These are phyloP conservation scores for Fistulifera pelliculosa DNA, from an alignment of 108 stramenopile species.

Conservation along the genomic window DNA sequence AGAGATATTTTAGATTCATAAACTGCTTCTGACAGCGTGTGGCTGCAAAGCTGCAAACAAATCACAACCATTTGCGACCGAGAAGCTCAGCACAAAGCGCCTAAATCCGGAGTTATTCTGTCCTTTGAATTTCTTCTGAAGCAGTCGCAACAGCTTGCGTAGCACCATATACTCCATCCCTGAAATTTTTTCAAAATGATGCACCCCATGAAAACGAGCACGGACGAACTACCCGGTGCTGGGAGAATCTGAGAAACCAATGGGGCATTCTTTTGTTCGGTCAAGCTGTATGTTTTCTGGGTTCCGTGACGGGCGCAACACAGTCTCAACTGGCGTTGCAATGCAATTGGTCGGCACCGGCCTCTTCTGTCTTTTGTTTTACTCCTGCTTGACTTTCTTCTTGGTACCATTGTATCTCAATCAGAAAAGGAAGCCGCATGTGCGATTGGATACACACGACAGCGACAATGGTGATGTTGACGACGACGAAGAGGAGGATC, in stretches of 20 bases:
- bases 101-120: no score
- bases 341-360: slow-evolving; percentile 31
- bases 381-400: slow-evolving; percentile 34
- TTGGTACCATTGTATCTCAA: slow-evolving; percentile 19
- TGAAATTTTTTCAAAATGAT: no score
- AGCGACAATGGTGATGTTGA: slow-evolving; percentile 13
- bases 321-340: slow-evolving; percentile 45
- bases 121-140: no score
- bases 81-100: no score
- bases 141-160: no score
- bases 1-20: no score
- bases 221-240: no score
- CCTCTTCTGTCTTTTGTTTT: slow-evolving; percentile 36
- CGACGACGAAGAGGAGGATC: slow-evolving; percentile 8
- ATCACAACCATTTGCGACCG: no score
- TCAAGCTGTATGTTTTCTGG: slow-evolving; percentile 37
- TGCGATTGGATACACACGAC: slow-evolving; percentile 5
- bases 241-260: not conserved
- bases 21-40: no score
- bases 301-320: slow-evolving; percentile 47
- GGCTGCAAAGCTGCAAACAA: no score
- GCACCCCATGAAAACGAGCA: no score
- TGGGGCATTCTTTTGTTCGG: slow-evolving; percentile 45
- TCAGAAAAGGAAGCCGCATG: not conserved
- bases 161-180: no score